A percentile compares a stretch with the other conserved stretches of the same genome.
phyloP scores from a whole-genome alignment of 306 rosid genomes.

The Corylus americana region DNA sequence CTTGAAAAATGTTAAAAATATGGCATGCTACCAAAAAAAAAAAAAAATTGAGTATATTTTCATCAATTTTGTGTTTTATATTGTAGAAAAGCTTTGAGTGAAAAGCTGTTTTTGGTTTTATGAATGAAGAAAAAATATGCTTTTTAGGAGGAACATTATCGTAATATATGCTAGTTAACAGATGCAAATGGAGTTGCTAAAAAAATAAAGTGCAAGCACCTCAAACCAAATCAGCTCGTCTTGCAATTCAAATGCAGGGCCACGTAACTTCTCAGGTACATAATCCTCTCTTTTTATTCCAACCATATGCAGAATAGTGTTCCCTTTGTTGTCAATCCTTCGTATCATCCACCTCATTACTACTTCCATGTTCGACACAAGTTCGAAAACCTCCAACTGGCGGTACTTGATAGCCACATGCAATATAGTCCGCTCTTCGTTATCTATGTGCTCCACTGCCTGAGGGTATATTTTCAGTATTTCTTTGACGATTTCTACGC shows the following conservation, averaged over 20 bases:
- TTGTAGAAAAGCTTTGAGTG: no score
- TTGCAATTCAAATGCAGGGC: constrained; percentile 4
- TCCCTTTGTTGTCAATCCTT: background rate
- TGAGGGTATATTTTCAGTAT: background rate
- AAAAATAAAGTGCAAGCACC: background rate
- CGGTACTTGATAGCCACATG: constrained; percentile 1
- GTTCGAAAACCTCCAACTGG: constrained; percentile 2
- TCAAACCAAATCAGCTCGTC: background rate
- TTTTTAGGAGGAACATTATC: no score
- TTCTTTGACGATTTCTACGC: background rate
- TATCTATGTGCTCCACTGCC: background rate
- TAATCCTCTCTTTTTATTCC: background rate
- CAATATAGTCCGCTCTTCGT: background rate
- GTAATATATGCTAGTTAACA: no score
- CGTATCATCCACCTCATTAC: background rate
- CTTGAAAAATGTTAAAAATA: no score
- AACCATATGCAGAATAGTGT: background rate
- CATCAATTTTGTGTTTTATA: no score
- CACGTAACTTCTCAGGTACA: background rate
- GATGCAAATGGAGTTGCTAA: no score
- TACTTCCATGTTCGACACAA: background rate
- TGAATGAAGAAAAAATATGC: no score
- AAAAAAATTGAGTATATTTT: no score
- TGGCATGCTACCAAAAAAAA: no score
- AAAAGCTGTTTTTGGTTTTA: no score